Evolutionary conservation across 2,329 filamentous ascomycete genomes (phyloP).

Genomic region (Alternaria triticimaculans): DNA sequence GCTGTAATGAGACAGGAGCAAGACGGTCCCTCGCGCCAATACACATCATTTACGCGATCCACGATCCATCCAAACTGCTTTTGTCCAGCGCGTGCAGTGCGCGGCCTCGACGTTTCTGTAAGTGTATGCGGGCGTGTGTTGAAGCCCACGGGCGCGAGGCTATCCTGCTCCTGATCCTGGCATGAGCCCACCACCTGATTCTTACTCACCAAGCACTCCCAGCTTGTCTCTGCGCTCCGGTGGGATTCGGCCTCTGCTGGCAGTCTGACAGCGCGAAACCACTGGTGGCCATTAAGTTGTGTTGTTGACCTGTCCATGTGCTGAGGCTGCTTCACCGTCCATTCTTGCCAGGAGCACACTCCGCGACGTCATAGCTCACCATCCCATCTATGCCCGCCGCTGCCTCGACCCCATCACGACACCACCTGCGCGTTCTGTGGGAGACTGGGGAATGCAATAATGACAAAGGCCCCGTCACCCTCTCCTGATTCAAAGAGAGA

Average conservation of each 20-base stretch:
- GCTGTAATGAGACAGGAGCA: conserved; percentile 6
- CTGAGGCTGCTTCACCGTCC: conserved; percentile 8
- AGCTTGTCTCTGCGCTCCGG: conserved; percentile 5
- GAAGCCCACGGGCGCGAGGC: not conserved
- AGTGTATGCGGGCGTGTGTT: conserved; percentile 4
- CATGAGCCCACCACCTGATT: conserved; percentile 7
- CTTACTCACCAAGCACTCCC: conserved; percentile 8
- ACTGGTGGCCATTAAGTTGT: not conserved
- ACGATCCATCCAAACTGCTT: conserved; percentile 5
- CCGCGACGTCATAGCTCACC: conserved; percentile 22
- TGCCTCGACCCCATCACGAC: conserved; percentile 13
- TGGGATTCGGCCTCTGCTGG: conserved; percentile 3
- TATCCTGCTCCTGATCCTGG: conserved; percentile 14
- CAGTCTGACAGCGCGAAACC: conserved; percentile 1
- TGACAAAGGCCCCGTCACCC: conserved; percentile 34
- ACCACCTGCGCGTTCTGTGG: conserved; percentile 16
- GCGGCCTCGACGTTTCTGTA: not conserved
- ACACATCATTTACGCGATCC: conserved; percentile 1
- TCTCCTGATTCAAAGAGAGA: conserved; percentile 31
- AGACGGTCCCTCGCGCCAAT: conserved; percentile 8
- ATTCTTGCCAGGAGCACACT: conserved; percentile 13
- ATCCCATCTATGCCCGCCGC: conserved; percentile 12
- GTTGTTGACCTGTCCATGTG: conserved; percentile 5
- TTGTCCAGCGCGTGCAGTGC: not conserved
- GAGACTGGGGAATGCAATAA: conserved; percentile 38